Base-by-base conservation (phyloP, 2,329 filamentous ascomycete genomes). In the Microcyclosporella mali region DNA sequence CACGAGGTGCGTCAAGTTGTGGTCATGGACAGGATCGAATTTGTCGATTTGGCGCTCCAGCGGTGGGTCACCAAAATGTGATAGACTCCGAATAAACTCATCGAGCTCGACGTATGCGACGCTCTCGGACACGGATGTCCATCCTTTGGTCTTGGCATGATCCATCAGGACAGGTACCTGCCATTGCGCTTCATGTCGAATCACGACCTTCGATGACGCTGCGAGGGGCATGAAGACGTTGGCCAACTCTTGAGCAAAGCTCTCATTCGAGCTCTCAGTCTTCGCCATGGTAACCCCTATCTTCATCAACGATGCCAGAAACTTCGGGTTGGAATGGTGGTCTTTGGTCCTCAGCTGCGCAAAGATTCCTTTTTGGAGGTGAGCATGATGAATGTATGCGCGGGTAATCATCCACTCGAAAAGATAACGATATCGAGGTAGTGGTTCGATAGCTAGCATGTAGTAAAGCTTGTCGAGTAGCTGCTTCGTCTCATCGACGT, bases 171-270 rank as follows among this genome's bases (percentile, higher is more conserved):
- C 63, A 3, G 67, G 72, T 41, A 70, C 66, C 9, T 65, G 68
- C 64, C 67, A 73, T 41, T 72, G 72, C 2, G 73, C 71, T 54
- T 76, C 73, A 44, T 75, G 72, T 6, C 73, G 65, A n/a, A 76
- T 68, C 25, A 70, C 67, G 1, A 75, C 67, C 47, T 75, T 76
- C 3, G 70, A 68, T 27, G 70, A 74, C 3, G 70, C 65, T 0
- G 66, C 66, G 14, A 71, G 64, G 1, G 66, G 61, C 2, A 69
- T 63, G 12, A 74, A 62, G 36, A 66, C 61, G 16, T 64, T 64
- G 37, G 68, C 64, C 7, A 73, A 58, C 11, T 60, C 51, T 3
- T 61, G 39, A 1, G 64, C 61, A 42, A 70, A 72, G 0, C 59
- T 55, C 39, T 68, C 62, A 0, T 59, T 58, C 2, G 58, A 49